Base-by-base conservation (phyloP, 1,284 basidiomycete genomes). In the Tranzscheliella williamsii region DNA sequence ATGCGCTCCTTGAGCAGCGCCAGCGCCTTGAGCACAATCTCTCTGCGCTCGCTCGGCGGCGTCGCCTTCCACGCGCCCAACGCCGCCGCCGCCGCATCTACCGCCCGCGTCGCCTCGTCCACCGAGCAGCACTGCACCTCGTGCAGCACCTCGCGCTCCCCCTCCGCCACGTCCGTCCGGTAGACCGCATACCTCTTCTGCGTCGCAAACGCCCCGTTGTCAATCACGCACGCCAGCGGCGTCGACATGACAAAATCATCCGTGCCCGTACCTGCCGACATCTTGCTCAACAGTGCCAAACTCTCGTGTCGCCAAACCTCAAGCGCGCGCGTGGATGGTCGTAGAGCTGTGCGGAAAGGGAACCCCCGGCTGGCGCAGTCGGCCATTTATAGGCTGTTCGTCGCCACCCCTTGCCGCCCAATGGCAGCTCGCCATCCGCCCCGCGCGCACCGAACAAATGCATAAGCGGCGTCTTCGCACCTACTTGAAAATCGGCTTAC, bases 141-240 rank as follows among this genome's bases (percentile, higher is more conserved):
- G 51, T 67, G 64, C 3, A 46, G 39, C 1, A 67, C 47, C 26
- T 64, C 48, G 24, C 51, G 44, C 13, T n/a, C 16, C 12, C 32
- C 20, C 11, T 21, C 4, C 24, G 53, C 33, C 17, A 52, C 49
- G 27, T 63, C 60, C n/a, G 49, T 57, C 12, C 60, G 60, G 23
- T 54, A 50, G 40, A 78, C 67, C 3, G 63, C 21, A 42, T 67
- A 78, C 3, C 63, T 68, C n/a, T 49, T 42, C 4, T 38, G 23
- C 5, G 62, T 65, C 13, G 41, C 45, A 30, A 50, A 68, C 11
- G 67, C 42, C 27, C 68, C 35, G 38, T 72, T 73, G 48, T 67
- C 53, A 47, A 78, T 37, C 41, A 71, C 60, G 47, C 68, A 69
- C 7, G 76, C 76, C 4, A 78, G 50, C 16, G 53, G 30, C 3